Evolutionary conservation across 108 stramenopile genomes (phyloP).

Genomic region (Cylindrotheca closterium): DNA sequence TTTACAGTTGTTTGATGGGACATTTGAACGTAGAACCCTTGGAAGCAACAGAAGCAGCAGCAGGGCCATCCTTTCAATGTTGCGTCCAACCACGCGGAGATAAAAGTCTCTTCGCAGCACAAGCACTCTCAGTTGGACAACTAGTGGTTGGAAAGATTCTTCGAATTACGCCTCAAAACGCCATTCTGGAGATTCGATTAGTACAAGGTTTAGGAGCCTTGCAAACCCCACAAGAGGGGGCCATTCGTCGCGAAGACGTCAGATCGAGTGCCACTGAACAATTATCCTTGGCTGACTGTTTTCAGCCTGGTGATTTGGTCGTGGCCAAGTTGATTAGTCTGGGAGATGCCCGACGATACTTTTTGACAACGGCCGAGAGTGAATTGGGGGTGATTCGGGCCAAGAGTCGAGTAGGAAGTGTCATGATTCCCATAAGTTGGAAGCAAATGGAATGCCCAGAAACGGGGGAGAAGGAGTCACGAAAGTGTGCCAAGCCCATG

Average conservation of each 20-base stretch:
- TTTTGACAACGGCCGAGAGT: constrained; percentile 83
- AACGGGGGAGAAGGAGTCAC: constrained; percentile 67
- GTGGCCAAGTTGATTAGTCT: constrained; percentile 74
- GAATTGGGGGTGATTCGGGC: constrained; percentile 89
- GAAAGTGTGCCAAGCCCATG: constrained; percentile 89
- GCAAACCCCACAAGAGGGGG: constrained; percentile 25
- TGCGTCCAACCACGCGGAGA: neutral
- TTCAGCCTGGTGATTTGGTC: constrained; percentile 86
- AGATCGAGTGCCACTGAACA: constrained; percentile 60
- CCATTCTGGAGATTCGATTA: constrained; percentile 64
- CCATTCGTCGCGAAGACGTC: constrained; percentile 75
- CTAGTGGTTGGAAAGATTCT: constrained; percentile 61
- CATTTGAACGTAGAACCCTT: constrained; percentile 11
- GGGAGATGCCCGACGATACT: constrained; percentile 79
- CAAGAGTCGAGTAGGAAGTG: constrained; percentile 41
- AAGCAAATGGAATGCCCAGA: constrained; percentile 92
- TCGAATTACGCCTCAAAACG: constrained; percentile 60
- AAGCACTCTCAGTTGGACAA: constrained; percentile 47
- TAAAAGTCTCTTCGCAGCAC: neutral
- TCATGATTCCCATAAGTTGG: constrained; percentile 86
- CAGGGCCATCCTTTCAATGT: neutral
- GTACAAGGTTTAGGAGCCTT: constrained; percentile 19
- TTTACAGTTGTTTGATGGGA: constrained; percentile 64
- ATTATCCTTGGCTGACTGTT: constrained; percentile 53
- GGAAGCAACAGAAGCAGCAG: neutral